phyloP scores from a whole-genome alignment of 805 yeast genomes.

The Priceomyces medius region DNA sequence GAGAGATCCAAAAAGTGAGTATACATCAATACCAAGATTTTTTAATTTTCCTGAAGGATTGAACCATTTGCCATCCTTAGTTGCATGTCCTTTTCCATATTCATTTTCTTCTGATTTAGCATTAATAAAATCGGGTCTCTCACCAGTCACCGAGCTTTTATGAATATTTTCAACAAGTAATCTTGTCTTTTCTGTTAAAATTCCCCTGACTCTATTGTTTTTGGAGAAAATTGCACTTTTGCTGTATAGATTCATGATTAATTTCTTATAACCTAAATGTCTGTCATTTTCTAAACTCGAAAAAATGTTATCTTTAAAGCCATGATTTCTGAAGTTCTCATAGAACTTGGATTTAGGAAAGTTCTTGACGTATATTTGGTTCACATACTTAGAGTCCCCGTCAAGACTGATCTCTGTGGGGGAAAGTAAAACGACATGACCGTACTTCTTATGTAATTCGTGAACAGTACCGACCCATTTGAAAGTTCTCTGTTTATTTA shows the following conservation, averaged over 20 bases:
- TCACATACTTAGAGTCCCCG: slow-evolving; percentile 47
- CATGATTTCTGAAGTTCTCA: slow-evolving; percentile 58
- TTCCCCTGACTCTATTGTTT: slow-evolving; percentile 26
- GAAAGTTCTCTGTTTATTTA: slow-evolving; percentile 45
- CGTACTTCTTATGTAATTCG: slow-evolving; percentile 52
- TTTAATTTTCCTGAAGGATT: slow-evolving; percentile 14
- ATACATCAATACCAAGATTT: slow-evolving; percentile 52
- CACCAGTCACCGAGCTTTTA: slow-evolving; percentile 28
- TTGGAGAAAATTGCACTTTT: slow-evolving; percentile 34
- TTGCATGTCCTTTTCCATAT: slow-evolving; percentile 33
- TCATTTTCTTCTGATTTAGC: slow-evolving; percentile 30
- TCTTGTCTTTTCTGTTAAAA: slow-evolving; percentile 24
- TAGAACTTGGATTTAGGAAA: slow-evolving; percentile 59
- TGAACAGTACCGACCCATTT: slow-evolving; percentile 44
- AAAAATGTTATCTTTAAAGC: slow-evolving; percentile 54
- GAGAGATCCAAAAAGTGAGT: slow-evolving; percentile 61
- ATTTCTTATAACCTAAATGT: slow-evolving; percentile 42
- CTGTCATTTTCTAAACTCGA: slow-evolving; percentile 48
- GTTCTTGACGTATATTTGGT: slow-evolving; percentile 56
- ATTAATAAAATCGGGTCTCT: slow-evolving; percentile 32
- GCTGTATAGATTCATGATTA: slow-evolving; percentile 32
- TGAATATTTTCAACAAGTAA: slow-evolving; percentile 28
- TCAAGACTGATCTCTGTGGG: slow-evolving; percentile 63
- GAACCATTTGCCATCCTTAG: slow-evolving; percentile 31
- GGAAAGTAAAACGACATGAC: slow-evolving; percentile 59